Conservation (phyloP, 2,329 filamentous ascomycete species). For the Clarireedia sp. region DNA sequence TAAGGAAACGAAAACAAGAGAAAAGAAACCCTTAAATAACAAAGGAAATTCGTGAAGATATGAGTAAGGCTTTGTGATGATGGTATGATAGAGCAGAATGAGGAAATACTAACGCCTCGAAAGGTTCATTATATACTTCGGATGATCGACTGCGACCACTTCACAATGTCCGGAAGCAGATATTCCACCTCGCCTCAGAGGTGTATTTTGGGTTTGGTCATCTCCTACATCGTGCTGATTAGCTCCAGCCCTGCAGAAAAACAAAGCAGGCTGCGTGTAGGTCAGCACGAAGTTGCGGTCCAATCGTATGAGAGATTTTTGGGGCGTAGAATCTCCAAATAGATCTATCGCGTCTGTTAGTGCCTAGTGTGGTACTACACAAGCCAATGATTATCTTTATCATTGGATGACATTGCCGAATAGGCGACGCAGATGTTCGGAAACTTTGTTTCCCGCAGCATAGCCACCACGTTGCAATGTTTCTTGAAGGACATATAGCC, state of each 20-base stretch:
- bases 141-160: neutral
- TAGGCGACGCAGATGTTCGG: too few species aligned
- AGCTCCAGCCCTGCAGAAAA: neutral
- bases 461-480: too few species aligned
- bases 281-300: neutral
- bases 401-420: too few species aligned
- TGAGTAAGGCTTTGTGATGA: neutral
- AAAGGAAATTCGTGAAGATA: neutral
- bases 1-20: neutral
- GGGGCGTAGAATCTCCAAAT: neutral
- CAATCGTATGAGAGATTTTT: neutral
- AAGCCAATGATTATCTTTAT: too few species aligned
- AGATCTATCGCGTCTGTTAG: constrained; percentile 4
- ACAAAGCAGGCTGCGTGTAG: neutral
- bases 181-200: neutral
- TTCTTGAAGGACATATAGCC: too few species aligned
- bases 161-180: neutral
- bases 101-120: neutral
- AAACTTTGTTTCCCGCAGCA: too few species aligned
- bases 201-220: neutral
- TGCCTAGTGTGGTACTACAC: neutral
- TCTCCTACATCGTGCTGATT: neutral
- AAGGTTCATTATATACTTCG: neutral
- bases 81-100: neutral
- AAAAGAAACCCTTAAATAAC: too few species aligned